These are phyloP conservation scores for Exsudoporus frostii DNA, from an alignment of 768 basidiomycete species.

Conservation along the genomic window DNA sequence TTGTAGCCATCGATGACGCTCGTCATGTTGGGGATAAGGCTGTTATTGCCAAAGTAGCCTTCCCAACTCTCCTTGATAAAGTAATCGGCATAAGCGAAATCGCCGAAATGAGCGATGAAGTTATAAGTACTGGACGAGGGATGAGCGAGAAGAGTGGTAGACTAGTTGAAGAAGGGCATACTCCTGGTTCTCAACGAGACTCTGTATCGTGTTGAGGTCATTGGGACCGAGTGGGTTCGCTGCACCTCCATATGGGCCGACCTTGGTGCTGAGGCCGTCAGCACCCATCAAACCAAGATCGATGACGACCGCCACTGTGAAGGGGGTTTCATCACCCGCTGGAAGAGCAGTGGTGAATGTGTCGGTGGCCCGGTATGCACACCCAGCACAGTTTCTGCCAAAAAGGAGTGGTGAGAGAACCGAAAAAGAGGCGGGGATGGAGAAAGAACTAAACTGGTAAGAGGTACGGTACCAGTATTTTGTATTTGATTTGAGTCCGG, in stretches of 20 bases:
- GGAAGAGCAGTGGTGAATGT: conserved; percentile 25
- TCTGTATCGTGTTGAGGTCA: conserved; percentile 30
- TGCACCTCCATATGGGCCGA: conserved; percentile 23
- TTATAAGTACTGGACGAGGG: conserved; percentile 18
- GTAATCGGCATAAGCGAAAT: conserved; percentile 28
- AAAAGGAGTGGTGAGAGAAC: not conserved
- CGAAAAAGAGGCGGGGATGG: not conserved
- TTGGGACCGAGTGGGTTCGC: conserved; percentile 22
- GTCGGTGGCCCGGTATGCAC: conserved; percentile 24
- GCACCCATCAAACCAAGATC: conserved; percentile 29
- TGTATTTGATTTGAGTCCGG: conserved; percentile 21
- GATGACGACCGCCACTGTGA: conserved; percentile 24
- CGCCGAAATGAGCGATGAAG: conserved; percentile 26
- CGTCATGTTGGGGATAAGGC: conserved; percentile 24
- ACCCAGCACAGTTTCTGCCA: conserved; percentile 24
- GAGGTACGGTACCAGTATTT: conserved; percentile 29
- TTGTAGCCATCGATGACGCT: conserved; percentile 26
- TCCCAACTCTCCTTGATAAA: conserved; percentile 31
- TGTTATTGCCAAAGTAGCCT: conserved; percentile 29
- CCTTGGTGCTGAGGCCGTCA: conserved; percentile 28
- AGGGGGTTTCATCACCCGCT: conserved; percentile 17
- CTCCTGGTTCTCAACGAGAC: conserved; percentile 28
- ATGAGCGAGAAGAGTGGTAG: not conserved
- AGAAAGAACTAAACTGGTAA: conserved; percentile 19
- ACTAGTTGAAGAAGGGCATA: conserved; percentile 1